Evolutionary conservation across 257 asterid genomes (phyloP), one percentile per base, ranked within the genome.

Genomic region (Petunia secreta): DNA sequence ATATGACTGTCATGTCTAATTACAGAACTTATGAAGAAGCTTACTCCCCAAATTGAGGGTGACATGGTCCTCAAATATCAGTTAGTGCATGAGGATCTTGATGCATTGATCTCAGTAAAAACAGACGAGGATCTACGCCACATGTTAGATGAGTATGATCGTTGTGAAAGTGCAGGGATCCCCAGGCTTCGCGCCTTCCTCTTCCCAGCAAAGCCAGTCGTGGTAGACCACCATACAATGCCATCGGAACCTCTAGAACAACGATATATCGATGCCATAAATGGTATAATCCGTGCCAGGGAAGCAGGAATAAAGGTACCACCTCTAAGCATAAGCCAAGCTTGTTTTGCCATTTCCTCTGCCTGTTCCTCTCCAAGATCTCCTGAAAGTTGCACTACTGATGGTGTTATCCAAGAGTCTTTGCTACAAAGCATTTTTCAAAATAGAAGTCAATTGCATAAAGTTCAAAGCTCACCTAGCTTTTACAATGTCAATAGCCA

Each of bases 61-160:
- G 94, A 90, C 37, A 89, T 91, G 93, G 83, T 84, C 76, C 94
- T 96, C 73, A 94, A 91, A 86, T 94, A 91, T 85, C 99, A 94
- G 68, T 76, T 92, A 60, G 81, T 77, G 43, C 84, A 89, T 0
- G 99, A 96, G 86, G 99, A 96, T 58, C 96, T 96, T 7, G 99
- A 96, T 39, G 91, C 97, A 64, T 83, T 96, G 44, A 91, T 96
- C 40, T 83, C 98, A 0, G 96, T 96, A 36, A 94, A 88, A 87
- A 85, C 91, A 2, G 94, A 92, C 0, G 97, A 96, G 77, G 99
- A 96, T 82, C 85, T 96, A 1, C 77, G 85, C 65, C 90, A 94
- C 89, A 94, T 96, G 98, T 82, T 88, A 34, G 93, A 87, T 0
- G 98, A 96, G 79, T 88, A 88, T 46, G 89, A 88, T 36, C 91